Evolutionary conservation across 2,329 filamentous ascomycete species (phyloP), one percentile per base, ranked within the genome.

Genomic region (Ceratocystis cubensis): DNA sequence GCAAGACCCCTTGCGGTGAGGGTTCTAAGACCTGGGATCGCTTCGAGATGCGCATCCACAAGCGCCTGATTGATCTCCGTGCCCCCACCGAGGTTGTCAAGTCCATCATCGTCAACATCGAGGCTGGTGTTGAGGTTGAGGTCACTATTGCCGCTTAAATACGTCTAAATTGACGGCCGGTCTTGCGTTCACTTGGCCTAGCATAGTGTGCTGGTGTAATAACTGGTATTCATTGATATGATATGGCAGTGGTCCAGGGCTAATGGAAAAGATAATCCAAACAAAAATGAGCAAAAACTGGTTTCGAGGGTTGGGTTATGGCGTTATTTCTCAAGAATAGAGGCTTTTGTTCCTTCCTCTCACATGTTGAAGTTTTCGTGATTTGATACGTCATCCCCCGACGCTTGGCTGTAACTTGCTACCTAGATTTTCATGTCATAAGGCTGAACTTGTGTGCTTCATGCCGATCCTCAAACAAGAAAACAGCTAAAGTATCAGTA

Each of bases 21-120:
- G 94, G 94, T 82, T 95, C 89, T 81, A 99, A 99, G 91, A 99
- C 94, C 77, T 99, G 94, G 94, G 94, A 97, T 79, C 87, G 84
- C 80, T 99, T 84, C 81, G 93, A 99, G 88, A 95, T 99, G 91
- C 88, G 93, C 82, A 96, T 96, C 79, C 91, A 96, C 87, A 96
- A 96, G 88, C 89, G 92, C 74, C 84, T 96, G 76, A 96, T 96
- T 77, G 92, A 96, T 86, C 84, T 99, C 72, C 92, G 95, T 82
- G 94, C 94, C 74, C 94, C 94, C 70, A 99, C 94, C 75, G 94
- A 99, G 86, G 88, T 93, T 72, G 89, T 95, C 82, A 95, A 95
- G 88, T 88, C 91, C 81, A 92, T 94, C 83, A 94, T 94, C 78
- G 88, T 94, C 84, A 95, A 94, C 83, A 94, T 94, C 78, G 89